Percentiles rank a stretch among this genome's conserved stretches.
These are phyloP conservation scores for Magnolia officinalis DNA, from an alignment of 164 flowering plant species.

Conservation along the genomic window DNA sequence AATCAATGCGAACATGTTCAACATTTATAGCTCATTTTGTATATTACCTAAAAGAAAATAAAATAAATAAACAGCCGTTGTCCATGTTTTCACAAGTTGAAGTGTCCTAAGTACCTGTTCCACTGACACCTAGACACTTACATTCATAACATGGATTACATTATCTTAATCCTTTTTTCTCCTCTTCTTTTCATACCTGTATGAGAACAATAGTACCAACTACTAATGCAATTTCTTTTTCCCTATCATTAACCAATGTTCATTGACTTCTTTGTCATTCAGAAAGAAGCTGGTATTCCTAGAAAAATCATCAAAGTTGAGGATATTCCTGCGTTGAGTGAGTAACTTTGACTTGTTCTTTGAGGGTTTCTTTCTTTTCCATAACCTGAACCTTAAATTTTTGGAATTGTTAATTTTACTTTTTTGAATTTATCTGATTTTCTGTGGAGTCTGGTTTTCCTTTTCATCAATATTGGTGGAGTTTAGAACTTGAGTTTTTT, in stretches of 20 bases:
- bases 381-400: not conserved
- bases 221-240: not conserved
- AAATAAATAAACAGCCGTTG: no score
- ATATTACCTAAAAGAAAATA: no score
- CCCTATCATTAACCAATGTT: constrained; percentile 1
- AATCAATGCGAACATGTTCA: no score
- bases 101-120: not conserved
- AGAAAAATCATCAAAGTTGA: constrained; percentile 68
- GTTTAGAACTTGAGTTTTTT: no score
- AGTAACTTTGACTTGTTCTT: constrained; percentile 28
- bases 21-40: no score
- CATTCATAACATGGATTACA: not conserved
- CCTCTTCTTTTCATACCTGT: not conserved
- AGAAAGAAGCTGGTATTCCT: constrained; percentile 92
- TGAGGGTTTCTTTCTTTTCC: not conserved
- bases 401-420: not conserved
- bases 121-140: not conserved
- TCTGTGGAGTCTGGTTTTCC: no score
- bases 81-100: no score
- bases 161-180: not conserved
- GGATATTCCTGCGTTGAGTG: constrained; percentile 93
- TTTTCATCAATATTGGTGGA: no score
- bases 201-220: not conserved
- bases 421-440: not conserved
- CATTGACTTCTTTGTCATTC: constrained; percentile 17